Percentiles rank a stretch among this genome's conserved stretches.
These are phyloP conservation scores for Spathaspora sp. DNA, from an alignment of 1,139 yeast genomes.

Conservation along the genomic window DNA sequence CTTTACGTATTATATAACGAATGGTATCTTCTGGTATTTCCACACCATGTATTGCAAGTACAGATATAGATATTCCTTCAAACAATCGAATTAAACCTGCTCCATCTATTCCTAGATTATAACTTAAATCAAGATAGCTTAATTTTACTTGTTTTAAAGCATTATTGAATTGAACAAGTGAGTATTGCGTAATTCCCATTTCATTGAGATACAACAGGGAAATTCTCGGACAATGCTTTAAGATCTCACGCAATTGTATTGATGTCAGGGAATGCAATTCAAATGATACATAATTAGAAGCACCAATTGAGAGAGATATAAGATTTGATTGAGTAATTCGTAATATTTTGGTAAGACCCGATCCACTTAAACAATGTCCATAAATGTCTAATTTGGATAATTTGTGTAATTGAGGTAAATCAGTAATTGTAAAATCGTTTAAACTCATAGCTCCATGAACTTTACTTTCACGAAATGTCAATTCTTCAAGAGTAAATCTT, in stretches of 20 bases:
- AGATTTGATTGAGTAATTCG: constrained; percentile 18
- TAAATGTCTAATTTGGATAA: constrained; percentile 35
- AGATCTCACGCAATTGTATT: constrained; percentile 22
- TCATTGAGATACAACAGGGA: constrained; percentile 31
- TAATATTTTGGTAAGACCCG: constrained; percentile 33
- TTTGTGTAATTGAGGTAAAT: constrained; percentile 24
- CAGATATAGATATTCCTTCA: constrained; percentile 17
- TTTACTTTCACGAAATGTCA: constrained; percentile 31
- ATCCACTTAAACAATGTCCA: constrained; percentile 30
- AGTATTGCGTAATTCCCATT: constrained; percentile 36
- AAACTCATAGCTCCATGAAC: constrained; percentile 17
- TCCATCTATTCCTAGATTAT: constrained; percentile 36
- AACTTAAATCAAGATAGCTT: constrained; percentile 35
- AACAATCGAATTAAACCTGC: constrained; percentile 39
- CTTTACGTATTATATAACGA: constrained; percentile 18
- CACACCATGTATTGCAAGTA: constrained; percentile 35
- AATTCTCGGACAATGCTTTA: constrained; percentile 25
- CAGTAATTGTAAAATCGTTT: constrained; percentile 25
- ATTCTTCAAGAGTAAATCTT: constrained; percentile 22
- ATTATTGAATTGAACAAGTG: constrained; percentile 30
- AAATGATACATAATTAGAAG: constrained; percentile 26
- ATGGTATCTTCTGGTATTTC: constrained; percentile 35
- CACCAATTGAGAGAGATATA: constrained; percentile 28
- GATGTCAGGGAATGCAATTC: constrained; percentile 20
- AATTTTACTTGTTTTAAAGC: constrained; percentile 23